phyloP scores from a whole-genome alignment of 1,139 yeast species.

The Nakaseomyces sp. region DNA sequence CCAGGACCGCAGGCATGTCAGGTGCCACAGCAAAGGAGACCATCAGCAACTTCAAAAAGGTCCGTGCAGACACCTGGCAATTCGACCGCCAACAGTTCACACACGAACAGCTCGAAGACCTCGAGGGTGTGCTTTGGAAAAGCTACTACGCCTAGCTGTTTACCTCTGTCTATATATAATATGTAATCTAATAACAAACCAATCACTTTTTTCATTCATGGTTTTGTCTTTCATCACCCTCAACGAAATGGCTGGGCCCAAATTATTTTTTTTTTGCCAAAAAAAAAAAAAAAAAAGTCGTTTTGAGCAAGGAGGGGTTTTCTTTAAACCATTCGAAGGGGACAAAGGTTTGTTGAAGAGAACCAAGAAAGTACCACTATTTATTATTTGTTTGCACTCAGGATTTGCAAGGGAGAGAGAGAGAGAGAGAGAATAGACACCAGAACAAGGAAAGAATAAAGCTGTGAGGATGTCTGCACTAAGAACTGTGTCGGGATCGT shows the following conservation, averaged over 20 bases:
- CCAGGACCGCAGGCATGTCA: constrained; percentile 59
- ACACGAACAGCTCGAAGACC: constrained; percentile 73
- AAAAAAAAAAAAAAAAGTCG: neutral
- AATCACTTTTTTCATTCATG: too few relatives aligned
- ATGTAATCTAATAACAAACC: too few relatives aligned
- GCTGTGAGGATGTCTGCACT: constrained; percentile 24
- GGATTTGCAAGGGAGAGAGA: neutral
- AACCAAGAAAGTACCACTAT: too few relatives aligned
- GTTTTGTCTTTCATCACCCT: too few relatives aligned
- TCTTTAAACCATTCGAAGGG: too few relatives aligned
- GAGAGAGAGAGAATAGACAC: neutral
- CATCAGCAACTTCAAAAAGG: constrained; percentile 79
- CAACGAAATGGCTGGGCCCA: too few relatives aligned
- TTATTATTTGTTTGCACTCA: too few relatives aligned
- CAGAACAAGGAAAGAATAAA: neutral
- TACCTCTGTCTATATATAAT: neutral
- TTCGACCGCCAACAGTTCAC: constrained; percentile 72
- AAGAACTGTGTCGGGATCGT: constrained; percentile 26
- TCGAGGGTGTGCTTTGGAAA: constrained; percentile 91
- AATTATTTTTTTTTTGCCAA: too few relatives aligned
- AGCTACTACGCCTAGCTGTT: constrained; percentile 81
- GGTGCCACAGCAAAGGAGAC: constrained; percentile 81
- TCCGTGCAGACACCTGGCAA: constrained; percentile 96
- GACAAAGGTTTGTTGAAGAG: too few relatives aligned
- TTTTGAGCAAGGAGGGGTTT: too few relatives aligned